Percentiles rank a stretch among this genome's conserved stretches.
Evolutionary conservation across 192 early-diverging fungal species (phyloP).

Genomic region (Phycomyces blakesleeanus): DNA sequence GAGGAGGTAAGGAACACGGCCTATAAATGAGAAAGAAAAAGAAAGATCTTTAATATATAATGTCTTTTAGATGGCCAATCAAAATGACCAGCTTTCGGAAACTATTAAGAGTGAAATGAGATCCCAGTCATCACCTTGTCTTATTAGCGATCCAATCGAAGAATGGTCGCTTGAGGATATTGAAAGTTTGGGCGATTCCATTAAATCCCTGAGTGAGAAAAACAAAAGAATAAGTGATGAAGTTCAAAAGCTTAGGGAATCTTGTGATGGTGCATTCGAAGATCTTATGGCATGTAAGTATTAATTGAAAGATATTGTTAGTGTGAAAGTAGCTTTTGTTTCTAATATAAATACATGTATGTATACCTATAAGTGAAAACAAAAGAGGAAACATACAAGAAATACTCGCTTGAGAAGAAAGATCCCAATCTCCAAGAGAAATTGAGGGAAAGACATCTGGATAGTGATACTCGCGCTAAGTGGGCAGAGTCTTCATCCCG

Average conservation of each 20-base stretch:
- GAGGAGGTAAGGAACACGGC: not conserved
- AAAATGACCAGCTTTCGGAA: not conserved
- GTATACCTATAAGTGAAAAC: not conserved
- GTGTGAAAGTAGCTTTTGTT: not conserved
- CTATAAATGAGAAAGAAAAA: not conserved
- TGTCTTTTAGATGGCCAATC: not conserved
- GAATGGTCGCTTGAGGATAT: constrained; percentile 6
- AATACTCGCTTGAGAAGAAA: not conserved
- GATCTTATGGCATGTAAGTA: constrained; percentile 12
- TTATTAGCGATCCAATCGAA: not conserved
- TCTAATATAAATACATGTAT: too few relatives aligned
- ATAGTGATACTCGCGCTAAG: not conserved
- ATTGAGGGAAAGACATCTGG: constrained; percentile 6
- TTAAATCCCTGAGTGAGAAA: not conserved
- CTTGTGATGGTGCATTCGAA: not conserved
- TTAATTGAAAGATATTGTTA: not conserved
- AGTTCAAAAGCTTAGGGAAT: not conserved
- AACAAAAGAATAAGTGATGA: not conserved
- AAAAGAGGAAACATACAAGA: constrained; percentile 7
- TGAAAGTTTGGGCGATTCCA: not conserved
- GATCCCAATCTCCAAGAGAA: constrained; percentile 3
- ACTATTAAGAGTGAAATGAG: not conserved
- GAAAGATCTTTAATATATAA: not conserved
- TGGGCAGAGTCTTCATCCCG: not conserved
- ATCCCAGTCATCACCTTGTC: not conserved